phyloP scores from a whole-genome alignment of 2,329 filamentous ascomycete species.

The Rhinocladiella mackenziei region DNA sequence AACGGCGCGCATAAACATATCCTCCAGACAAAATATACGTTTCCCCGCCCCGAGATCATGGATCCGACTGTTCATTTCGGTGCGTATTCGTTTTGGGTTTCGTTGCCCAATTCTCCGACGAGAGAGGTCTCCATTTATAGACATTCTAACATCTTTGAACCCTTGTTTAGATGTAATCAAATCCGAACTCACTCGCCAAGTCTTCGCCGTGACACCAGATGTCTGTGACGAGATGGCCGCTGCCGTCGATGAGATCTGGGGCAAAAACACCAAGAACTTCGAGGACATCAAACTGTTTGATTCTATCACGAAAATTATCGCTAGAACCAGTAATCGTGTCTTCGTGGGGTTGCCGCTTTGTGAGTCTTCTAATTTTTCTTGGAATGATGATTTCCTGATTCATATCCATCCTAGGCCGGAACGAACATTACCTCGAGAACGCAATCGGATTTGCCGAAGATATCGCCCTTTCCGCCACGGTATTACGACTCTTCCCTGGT shows the following conservation, averaged over 20 bases:
- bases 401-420: constrained; percentile 5
- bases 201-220: constrained; percentile 40
- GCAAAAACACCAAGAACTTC: constrained; percentile 37
- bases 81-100: neutral
- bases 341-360: constrained; percentile 44
- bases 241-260: constrained; percentile 36
- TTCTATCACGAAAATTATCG: constrained; percentile 38
- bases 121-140: no score
- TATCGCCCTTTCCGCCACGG: constrained; percentile 45
- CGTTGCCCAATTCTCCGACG: no score
- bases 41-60: constrained; percentile 36
- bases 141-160: no score
- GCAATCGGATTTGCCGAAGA: constrained; percentile 51
- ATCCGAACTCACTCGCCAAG: constrained; percentile 33
- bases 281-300: constrained; percentile 36
- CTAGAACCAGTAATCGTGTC: constrained; percentile 42
- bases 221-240: constrained; percentile 38
- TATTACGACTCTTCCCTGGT: constrained; percentile 47
- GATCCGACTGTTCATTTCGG: constrained; percentile 14
- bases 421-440: constrained; percentile 41
- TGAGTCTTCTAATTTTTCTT: constrained; percentile 9
- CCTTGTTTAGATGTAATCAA: constrained; percentile 15
- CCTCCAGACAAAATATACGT: constrained; percentile 39
- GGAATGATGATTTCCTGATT: neutral
- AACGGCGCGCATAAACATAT: constrained; percentile 37